A percentile compares a stretch with the other conserved stretches of the same genome.
phyloP scores from a whole-genome alignment of 106 monocot species.

The Apostasia ramifera region DNA sequence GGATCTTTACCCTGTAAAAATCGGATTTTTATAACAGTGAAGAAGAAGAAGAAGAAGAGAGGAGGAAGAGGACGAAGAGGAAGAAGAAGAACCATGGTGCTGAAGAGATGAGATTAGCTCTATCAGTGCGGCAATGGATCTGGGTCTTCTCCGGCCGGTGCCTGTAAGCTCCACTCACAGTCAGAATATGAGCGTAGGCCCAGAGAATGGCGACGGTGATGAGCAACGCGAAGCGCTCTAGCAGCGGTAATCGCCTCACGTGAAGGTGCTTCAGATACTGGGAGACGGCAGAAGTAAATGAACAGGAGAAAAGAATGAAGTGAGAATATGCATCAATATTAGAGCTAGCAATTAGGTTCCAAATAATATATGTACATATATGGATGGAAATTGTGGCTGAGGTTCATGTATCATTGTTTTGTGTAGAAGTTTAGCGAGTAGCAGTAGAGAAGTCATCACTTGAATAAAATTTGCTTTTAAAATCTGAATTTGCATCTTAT shows the following conservation, averaged over 20 bases:
- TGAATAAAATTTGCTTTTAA: too few species aligned
- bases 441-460: too few species aligned
- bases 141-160: slow-evolving; percentile 61
- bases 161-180: slow-evolving; percentile 77
- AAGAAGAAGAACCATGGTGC: slow-evolving; percentile 63
- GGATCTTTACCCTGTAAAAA: slow-evolving; percentile 72
- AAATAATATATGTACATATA: too few species aligned
- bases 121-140: slow-evolving; percentile 69
- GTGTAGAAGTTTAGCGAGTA: too few species aligned
- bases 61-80: background rate
- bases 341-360: too few species aligned
- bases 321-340: background rate
- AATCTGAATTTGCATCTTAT: too few species aligned
- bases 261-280: slow-evolving; percentile 91
- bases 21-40: background rate
- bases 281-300: background rate
- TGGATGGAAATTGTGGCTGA: too few species aligned
- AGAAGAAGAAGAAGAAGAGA: background rate
- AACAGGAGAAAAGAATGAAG: background rate
- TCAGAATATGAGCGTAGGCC: slow-evolving; percentile 75
- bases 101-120: slow-evolving; percentile 84
- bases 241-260: slow-evolving; percentile 40
- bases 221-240: slow-evolving; percentile 82
- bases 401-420: too few species aligned
- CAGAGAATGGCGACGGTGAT: slow-evolving; percentile 58